phyloP scores from a whole-genome alignment of 768 basidiomycete genomes.

The Coprinopsis marcescibilis region DNA sequence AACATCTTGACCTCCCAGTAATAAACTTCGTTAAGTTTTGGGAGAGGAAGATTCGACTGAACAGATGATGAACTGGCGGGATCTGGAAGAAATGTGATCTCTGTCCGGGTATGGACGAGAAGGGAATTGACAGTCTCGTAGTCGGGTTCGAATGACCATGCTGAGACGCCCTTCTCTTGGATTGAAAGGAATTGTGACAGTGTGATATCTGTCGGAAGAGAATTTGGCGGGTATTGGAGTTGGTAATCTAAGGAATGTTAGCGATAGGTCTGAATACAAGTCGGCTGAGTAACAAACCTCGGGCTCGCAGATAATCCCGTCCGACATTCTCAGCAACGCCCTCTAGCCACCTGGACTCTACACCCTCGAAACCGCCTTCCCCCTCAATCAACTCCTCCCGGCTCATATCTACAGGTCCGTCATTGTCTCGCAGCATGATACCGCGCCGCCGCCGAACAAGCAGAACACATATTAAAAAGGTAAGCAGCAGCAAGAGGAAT shows the following conservation, averaged over 20 bases:
- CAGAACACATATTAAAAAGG: conserved; percentile 87
- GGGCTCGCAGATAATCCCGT: conserved; percentile 75
- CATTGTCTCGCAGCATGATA: conserved; percentile 76
- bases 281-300: conserved; percentile 49
- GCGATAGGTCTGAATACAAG: background rate
- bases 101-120: conserved; percentile 91
- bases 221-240: conserved; percentile 87
- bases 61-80: conserved; percentile 92
- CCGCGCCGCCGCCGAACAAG: conserved; percentile 73
- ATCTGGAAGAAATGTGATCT: conserved; percentile 96
- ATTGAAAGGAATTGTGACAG: conserved; percentile 98
- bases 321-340: conserved; percentile 58
- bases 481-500: conserved; percentile 85
- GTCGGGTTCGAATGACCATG: conserved; percentile 99
- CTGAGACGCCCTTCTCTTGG: conserved; percentile 98
- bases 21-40: conserved; percentile 97
- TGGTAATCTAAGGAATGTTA: conserved; percentile 56
- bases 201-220: conserved; percentile 96
- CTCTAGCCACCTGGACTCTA: conserved; percentile 94
- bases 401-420: conserved; percentile 91
- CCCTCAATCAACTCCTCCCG: conserved; percentile 85
- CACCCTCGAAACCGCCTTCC: conserved; percentile 89
- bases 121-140: conserved; percentile 92
- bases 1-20: conserved; percentile 99
- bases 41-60: conserved; percentile 93